Percentiles rank a stretch among this genome's conserved stretches.
Evolutionary conservation across 352 stramenopile genomes (phyloP).

Genomic region (Phytophthora citrophthora): DNA sequence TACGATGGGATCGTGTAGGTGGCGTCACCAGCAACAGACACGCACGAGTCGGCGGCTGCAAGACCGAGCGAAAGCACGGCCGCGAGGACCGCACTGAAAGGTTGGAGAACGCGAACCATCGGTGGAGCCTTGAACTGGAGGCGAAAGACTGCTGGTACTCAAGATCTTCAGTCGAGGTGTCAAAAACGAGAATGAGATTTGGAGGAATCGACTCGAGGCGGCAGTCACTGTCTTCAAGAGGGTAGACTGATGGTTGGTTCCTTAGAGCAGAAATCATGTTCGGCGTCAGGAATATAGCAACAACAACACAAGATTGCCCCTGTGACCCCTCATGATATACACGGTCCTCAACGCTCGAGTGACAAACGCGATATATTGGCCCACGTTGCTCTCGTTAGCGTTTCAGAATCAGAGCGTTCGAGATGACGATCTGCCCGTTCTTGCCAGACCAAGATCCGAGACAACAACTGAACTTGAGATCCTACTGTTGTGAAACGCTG

Average conservation of each 20-base stretch:
- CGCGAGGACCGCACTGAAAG: slow-evolving; percentile 27
- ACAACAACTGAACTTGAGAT: background rate
- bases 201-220: background rate
- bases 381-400: slow-evolving; percentile 19
- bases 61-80: slow-evolving; percentile 18
- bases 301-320: background rate
- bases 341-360: slow-evolving; percentile 25
- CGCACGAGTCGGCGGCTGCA: slow-evolving; percentile 18
- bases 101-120: slow-evolving; percentile 35
- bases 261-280: background rate
- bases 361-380: slow-evolving; percentile 19
- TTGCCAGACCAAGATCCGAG: too few species aligned
- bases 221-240: background rate
- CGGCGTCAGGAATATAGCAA: background rate
- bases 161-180: slow-evolving; percentile 29
- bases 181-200: slow-evolving; percentile 37
- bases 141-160: slow-evolving; percentile 24
- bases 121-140: slow-evolving; percentile 6
- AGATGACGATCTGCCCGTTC: background rate
- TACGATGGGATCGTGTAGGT: slow-evolving; percentile 38
- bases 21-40: slow-evolving; percentile 50
- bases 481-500: too few species aligned
- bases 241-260: slow-evolving; percentile 3
- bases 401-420: slow-evolving; percentile 28
- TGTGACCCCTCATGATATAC: slow-evolving; percentile 1